Base-by-base conservation (phyloP, 176 grass and related monocot species). In the Oryza glumipatula region DNA sequence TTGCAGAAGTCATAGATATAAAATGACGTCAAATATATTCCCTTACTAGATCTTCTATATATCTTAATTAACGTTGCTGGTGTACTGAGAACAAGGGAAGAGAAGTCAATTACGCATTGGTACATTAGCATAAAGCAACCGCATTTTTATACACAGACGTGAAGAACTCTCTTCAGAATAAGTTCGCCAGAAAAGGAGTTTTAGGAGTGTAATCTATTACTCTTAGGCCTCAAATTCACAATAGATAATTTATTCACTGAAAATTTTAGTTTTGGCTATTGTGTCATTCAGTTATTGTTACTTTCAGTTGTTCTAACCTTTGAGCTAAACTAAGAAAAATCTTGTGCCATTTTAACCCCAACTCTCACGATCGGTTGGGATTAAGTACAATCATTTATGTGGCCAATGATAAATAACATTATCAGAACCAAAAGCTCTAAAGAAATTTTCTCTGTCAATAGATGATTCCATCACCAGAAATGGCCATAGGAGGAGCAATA, bases 101-200 rank as follows among this genome's bases (percentile, higher is more conserved):
- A 33, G 44, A 38, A 75, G 87, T 88, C 82, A 69, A 32, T 38
- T 33, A 75, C 39, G 82, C 26, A 28, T 21, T 45, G 48, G 38
- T 80, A 10, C 48, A 38, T 80, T 67, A 73, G 21, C 38, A 79
- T 46, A 85, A 80, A 75, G 48, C 70, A 47, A 84, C 47, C 38
- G n/a, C 36, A 15, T 60, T 41, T 60, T 41, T 75, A 21, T 32
- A 28, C 1, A 63, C 58, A 23, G 38, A 70, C 72, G 39, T 71
- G 28, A 12, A 32, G 4, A 61, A n/a, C 32, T 35, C 24, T 38
- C 22, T 78, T 71, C 7, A 79, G 52, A 70, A 16, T 49, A 16
- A 65, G 70, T 72, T 63, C 4, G 16, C 24, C 19, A 72, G 17
- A 21, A 67, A 81, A 81, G 46, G 47, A 69, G 30, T 56, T 51